Percentiles rank a stretch among this genome's conserved stretches.
These are phyloP conservation scores for Tulasnella sp. DNA, from an alignment of 768 basidiomycete genomes.

Conservation along the genomic window DNA sequence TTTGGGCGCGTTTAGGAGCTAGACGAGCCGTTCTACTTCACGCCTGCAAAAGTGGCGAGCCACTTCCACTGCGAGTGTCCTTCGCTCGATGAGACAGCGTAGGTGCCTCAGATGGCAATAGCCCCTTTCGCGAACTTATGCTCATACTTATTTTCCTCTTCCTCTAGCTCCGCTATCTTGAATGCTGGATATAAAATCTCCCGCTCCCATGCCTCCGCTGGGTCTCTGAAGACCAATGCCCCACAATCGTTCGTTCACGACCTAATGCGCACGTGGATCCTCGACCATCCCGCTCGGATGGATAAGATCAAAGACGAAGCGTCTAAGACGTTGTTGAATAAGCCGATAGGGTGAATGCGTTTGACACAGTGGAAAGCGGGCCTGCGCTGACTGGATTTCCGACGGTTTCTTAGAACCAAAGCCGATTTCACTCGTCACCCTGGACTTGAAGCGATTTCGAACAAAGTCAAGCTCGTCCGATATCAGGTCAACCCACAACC, in stretches of 20 bases:
- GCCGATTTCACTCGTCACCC: conserved; percentile 76
- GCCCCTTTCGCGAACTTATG: not conserved
- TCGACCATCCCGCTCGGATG: conserved; percentile 68
- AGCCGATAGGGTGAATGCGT: conserved; percentile 48
- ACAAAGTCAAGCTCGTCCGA: conserved; percentile 65
- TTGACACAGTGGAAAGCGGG: not conserved
- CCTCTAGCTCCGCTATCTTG: conserved; percentile 69
- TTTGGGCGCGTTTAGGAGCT: conserved; percentile 49
- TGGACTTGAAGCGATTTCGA: conserved; percentile 43
- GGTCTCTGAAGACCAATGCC: conserved; percentile 86
- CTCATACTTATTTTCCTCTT: not conserved
- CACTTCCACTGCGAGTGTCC: conserved; percentile 75
- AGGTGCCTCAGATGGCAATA: conserved; percentile 24
- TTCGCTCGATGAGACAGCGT: conserved; percentile 64
- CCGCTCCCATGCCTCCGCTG: conserved; percentile 79
- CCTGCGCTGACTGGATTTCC: conserved; percentile 1
- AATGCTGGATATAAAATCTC: conserved; percentile 78
- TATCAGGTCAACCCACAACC: conserved; percentile 87
- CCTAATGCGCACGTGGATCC: conserved; percentile 75
- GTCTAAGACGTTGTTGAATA: conserved; percentile 55
- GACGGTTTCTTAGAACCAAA: conserved; percentile 30
- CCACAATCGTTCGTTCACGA: conserved; percentile 61
- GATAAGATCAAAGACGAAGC: conserved; percentile 68
- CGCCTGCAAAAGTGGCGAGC: conserved; percentile 65
- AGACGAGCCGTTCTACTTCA: conserved; percentile 73